Percentiles rank a stretch among this genome's conserved stretches.
phyloP scores from a whole-genome alignment of 352 stramenopile species.

The Halophytophthora polymorphica region DNA sequence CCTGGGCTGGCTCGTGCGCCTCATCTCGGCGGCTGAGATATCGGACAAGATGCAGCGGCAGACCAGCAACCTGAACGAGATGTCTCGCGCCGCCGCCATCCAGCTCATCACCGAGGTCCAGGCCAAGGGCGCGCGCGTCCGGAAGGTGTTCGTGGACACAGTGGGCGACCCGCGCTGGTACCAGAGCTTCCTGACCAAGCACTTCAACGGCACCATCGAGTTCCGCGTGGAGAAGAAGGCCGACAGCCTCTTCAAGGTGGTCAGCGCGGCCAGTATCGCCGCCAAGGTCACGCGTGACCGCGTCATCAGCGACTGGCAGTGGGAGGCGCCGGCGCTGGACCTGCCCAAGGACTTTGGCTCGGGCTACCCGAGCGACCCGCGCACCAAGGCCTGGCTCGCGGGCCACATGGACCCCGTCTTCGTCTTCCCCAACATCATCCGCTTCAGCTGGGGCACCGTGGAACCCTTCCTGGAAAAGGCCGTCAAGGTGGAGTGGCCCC shows the following conservation, averaged over 20 bases:
- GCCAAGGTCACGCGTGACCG: constrained; percentile 93
- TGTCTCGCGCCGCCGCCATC: constrained; percentile 92
- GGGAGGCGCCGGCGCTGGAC: constrained; percentile 66
- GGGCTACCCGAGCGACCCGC: constrained; percentile 92
- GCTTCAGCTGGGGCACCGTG: constrained; percentile 91
- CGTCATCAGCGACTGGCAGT: constrained; percentile 88
- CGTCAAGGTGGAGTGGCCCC: constrained; percentile 61
- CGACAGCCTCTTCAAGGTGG: constrained; percentile 94
- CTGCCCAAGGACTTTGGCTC: constrained; percentile 78
- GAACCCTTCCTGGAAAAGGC: constrained; percentile 53
- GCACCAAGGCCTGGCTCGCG: constrained; percentile 86
- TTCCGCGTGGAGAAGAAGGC: constrained; percentile 97
- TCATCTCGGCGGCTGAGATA: constrained; percentile 92
- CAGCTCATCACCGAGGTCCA: constrained; percentile 91
- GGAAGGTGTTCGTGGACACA: constrained; percentile 93
- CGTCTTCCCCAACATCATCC: constrained; percentile 89
- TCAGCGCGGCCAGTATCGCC: constrained; percentile 91
- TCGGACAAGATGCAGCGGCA: constrained; percentile 93
- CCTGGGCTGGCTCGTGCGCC: constrained; percentile 86
- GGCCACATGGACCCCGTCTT: constrained; percentile 87
- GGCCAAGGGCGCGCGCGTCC: constrained; percentile 80
- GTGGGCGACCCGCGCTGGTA: constrained; percentile 92
- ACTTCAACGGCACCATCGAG: constrained; percentile 85
- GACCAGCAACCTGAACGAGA: constrained; percentile 92
- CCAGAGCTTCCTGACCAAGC: constrained; percentile 88